Evolutionary conservation across 176 grass and related monocot species (phyloP).

Genomic region (Hordeum marinum): DNA sequence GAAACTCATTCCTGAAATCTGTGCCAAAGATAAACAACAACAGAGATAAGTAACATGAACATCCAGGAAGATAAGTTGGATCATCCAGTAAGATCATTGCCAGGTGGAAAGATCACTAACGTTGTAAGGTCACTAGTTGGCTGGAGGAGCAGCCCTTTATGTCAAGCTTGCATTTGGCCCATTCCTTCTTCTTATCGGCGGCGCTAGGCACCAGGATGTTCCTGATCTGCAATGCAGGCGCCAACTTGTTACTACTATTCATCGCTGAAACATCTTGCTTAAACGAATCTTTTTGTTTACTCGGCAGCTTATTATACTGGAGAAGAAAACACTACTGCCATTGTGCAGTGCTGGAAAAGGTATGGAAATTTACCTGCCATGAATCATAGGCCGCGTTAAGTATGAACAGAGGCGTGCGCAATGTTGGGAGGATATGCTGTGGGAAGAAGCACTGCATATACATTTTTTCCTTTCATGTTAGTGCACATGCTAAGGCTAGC

Average conservation of each 20-base stretch:
- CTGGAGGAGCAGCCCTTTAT: slow-evolving; percentile 56
- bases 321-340: not conserved
- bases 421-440: slow-evolving; percentile 53
- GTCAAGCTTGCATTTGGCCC: slow-evolving; percentile 70
- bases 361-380: slow-evolving; percentile 62
- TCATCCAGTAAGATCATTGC: not conserved
- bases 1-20: slow-evolving; percentile 74
- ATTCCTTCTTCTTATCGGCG: slow-evolving; percentile 54
- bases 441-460: slow-evolving; percentile 84
- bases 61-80: not conserved
- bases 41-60: not conserved
- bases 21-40: not conserved
- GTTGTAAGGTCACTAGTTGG: slow-evolving; percentile 68
- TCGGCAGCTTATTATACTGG: too few species aligned
- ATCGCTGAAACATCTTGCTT: not conserved
- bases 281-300: not conserved
- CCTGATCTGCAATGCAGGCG: slow-evolving; percentile 48
- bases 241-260: not conserved
- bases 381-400: slow-evolving; percentile 78
- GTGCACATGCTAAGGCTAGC: not conserved
- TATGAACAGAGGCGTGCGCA: slow-evolving; percentile 68
- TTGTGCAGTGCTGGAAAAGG: not conserved
- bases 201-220: slow-evolving; percentile 72
- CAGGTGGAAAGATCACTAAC: slow-evolving; percentile 21
- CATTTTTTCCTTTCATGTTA: slow-evolving; percentile 13